Base-by-base conservation (phyloP, 768 basidiomycete species). In the Leccinum disarticulatum region DNA sequence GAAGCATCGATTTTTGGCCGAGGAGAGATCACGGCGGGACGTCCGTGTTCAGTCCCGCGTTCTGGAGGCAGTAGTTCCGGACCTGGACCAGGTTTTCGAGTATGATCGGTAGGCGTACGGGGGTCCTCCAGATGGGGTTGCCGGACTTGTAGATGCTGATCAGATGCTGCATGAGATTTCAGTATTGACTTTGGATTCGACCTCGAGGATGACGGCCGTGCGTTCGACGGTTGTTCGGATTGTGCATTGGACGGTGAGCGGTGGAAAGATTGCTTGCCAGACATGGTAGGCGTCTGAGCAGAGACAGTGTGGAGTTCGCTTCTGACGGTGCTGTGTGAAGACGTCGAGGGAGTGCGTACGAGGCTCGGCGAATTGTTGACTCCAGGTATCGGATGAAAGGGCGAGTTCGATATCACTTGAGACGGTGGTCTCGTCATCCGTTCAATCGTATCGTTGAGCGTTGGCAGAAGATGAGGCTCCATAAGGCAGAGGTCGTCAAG, bases 401-500 rank as follows among this genome's bases (percentile, higher is more conserved):
- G 61, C 36, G 68, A 43, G 36, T 38, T 59, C 15, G 59, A 4
- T 27, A 55, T 57, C 13, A 60, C 58, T 56, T 73, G 73, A 43
- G 77, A 77, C 1, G 83, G 82, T 14, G 79, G 75, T 54, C 80
- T 76, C 3, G 89, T 91, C 89, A 91, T 91, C 50, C 83, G 81
- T 64, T 87, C 82, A 38, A 91, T 80, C 0, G 89, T 91, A 57
- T 90, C 88, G 46, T 83, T 79, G 36, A 91, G 76, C 17, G 87
- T 86, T 9, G 89, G 89, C 38, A 91, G 70, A 4, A 91, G 76
- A 28, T 87, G 82, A 0, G 83, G 76, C 62, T 91, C 88, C 31
- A 89, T 69, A 28, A 85, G 75, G 6, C 86, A 83, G 4, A 89
- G 73, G 54, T 83, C 83, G 11, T 73, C 77, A 17, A 83, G 71